These are phyloP conservation scores for Chloranthus sessilifolius DNA, from an alignment of 164 flowering plant species.

Conservation along the genomic window DNA sequence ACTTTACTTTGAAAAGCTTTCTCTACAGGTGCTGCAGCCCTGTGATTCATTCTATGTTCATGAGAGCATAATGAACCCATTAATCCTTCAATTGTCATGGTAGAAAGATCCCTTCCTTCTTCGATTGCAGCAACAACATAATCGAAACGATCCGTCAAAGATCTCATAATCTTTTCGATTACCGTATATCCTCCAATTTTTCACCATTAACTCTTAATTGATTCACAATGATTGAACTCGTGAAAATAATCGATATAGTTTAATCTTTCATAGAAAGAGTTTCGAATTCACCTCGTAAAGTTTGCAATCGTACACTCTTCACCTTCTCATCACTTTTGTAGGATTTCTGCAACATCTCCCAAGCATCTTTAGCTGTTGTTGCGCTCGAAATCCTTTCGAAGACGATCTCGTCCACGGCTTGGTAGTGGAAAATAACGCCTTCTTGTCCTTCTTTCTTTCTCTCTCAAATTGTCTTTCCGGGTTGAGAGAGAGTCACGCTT, in stretches of 20 bases:
- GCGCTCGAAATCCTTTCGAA: no score
- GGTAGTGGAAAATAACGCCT: no score
- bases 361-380: no score
- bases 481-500: no score
- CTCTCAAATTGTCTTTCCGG: no score
- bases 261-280: not conserved
- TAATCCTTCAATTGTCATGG: not conserved
- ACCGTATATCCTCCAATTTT: not conserved
- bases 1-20: not conserved
- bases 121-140: conserved; percentile 6
- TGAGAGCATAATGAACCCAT: not conserved
- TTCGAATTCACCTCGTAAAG: not conserved
- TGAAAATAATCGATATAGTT: not conserved
- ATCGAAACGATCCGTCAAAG: not conserved
- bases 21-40: not conserved
- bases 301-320: no score
- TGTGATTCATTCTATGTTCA: not conserved
- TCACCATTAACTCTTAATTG: not conserved
- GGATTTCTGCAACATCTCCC: no score
- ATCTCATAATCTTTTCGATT: not conserved
- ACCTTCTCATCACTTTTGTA: no score
- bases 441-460: no score
- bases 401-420: no score
- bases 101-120: not conserved
- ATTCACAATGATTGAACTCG: not conserved